Evolutionary conservation across 139 green algal genomes (phyloP), one percentile per base, ranked within the genome.

Genomic region (Limnomonas spitsbergensis): DNA sequence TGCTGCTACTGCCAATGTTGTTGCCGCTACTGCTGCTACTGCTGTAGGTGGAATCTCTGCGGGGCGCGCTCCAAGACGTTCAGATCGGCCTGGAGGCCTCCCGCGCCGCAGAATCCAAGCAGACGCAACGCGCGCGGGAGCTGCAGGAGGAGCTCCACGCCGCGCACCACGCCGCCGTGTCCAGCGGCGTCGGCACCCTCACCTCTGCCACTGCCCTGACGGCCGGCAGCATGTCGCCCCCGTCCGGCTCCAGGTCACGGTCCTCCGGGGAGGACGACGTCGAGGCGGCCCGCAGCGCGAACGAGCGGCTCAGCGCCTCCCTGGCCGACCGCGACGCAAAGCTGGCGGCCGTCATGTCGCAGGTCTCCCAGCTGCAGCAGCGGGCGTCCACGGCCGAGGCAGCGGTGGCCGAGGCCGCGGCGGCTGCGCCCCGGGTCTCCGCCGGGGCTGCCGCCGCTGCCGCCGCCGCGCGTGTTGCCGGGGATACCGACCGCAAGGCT

Each of bases 91-190:
- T 76, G 42, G 56, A 73, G 75, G 73, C 53, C 4, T 61, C 73
- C 2, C 53, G 40, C 4, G 31, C 61, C 9, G 73, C 77, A 26
- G 42, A 29, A 38, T 47, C 42, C 2, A 40, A 77, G 35, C 40
- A 54, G 4, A 54, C 38, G 47, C 47, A 61, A 20, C 14, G 47
- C 14, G 47, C 47, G 14, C 14, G 14, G 31, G 34, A 40, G 3
- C 56, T 67, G 42, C n/a, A 76, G 4, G 39, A 40, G 39, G 54
- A 73, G 2, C 40, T 82, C 4, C 78, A 82, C 54, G 70, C 67
- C 7, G 3, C 42, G n/a, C n/a, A n/a, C n/a, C n/a, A n/a, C n/a
- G n/a, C n/a, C n/a, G n/a, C n/a, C n/a, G n/a, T n/a, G n/a, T n/a
- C n/a, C n/a, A n/a, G n/a, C n/a, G n/a, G n/a, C n/a, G n/a, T n/a